Conservation (phyloP, 78 protist species). For the Dictyostelium brefeldianum region DNA sequence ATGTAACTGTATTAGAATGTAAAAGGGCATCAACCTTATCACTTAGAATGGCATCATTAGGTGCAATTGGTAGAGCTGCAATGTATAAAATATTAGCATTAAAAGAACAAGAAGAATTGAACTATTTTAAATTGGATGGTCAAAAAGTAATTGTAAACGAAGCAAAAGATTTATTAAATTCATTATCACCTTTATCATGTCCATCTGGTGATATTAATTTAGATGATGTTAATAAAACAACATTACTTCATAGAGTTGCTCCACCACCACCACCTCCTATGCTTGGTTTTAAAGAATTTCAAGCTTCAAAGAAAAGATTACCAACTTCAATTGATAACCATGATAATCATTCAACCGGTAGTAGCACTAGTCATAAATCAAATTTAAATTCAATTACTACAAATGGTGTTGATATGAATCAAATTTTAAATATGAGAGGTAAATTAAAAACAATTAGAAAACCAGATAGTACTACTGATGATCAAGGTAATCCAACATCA, state of each 20-base stretch:
- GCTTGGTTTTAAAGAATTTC: conserved; percentile 52
- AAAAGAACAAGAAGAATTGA: conserved; percentile 65
- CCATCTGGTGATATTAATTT: neutral
- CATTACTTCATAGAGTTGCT: conserved; percentile 29
- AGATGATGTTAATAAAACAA: conserved; percentile 1
- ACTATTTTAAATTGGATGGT: conserved; percentile 30
- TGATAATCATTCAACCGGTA: neutral
- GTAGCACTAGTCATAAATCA: neutral
- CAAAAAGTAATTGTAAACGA: conserved; percentile 21
- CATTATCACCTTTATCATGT: neutral
- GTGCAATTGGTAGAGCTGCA: neutral
- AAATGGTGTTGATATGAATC: conserved; percentile 46
- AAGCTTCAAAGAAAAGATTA: conserved; percentile 2
- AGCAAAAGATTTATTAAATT: conserved; percentile 37
- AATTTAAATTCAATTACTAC: neutral
- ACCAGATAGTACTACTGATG: neutral
- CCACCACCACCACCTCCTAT: conserved; percentile 76
- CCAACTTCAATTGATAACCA: neutral
- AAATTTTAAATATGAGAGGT: conserved; percentile 42
- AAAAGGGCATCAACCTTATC: conserved; percentile 42
- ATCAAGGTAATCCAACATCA: neutral
- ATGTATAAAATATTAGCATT: conserved; percentile 41
- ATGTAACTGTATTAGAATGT: conserved; percentile 20
- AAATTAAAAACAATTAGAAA: conserved; percentile 33
- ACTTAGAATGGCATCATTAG: conserved; percentile 45